A percentile compares a stretch with the other conserved stretches of the same genome.
These are phyloP conservation scores for Collybiopsis luxurians DNA, from an alignment of 768 basidiomycete genomes.

Conservation along the genomic window DNA sequence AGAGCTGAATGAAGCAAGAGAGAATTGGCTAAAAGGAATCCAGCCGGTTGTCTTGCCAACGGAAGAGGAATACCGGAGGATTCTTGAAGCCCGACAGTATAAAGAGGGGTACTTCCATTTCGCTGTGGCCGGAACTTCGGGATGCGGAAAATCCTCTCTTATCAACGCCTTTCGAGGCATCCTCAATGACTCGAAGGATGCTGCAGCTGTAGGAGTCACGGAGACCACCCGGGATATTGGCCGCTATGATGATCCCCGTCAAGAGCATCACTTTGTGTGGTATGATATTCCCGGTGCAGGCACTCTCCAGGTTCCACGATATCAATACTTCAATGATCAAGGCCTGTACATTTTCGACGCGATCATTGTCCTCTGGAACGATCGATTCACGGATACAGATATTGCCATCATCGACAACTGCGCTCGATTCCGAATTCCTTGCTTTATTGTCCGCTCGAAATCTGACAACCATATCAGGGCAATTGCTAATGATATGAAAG, in stretches of 20 bases:
- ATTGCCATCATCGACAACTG: conserved; percentile 29
- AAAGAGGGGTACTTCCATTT: conserved; percentile 27
- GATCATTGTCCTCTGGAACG: conserved; percentile 29
- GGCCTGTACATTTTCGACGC: conserved; percentile 34
- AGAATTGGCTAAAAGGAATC: conserved; percentile 17
- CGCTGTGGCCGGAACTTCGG: conserved; percentile 28
- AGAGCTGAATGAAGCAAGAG: not conserved
- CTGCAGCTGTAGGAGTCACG: conserved; percentile 25
- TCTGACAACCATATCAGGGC: conserved; percentile 16
- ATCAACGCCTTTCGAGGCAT: conserved; percentile 34
- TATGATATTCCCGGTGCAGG: conserved; percentile 35
- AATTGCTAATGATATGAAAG: not conserved
- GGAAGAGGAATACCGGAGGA: conserved; percentile 12
- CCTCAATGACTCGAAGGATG: conserved; percentile 14
- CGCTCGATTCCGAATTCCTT: conserved; percentile 27
- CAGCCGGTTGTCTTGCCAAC: conserved; percentile 29
- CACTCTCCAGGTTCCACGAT: conserved; percentile 26
- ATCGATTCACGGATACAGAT: conserved; percentile 31
- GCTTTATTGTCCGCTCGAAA: conserved; percentile 33
- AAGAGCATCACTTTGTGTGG: conserved; percentile 23
- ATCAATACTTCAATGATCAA: conserved; percentile 33
- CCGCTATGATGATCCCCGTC: conserved; percentile 22
- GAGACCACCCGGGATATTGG: conserved; percentile 25
- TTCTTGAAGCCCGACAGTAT: conserved; percentile 8
- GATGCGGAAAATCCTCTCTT: conserved; percentile 35